Conservation (phyloP, 345 rosid genomes). For the rapeseed (Brassica napus) region DNA sequence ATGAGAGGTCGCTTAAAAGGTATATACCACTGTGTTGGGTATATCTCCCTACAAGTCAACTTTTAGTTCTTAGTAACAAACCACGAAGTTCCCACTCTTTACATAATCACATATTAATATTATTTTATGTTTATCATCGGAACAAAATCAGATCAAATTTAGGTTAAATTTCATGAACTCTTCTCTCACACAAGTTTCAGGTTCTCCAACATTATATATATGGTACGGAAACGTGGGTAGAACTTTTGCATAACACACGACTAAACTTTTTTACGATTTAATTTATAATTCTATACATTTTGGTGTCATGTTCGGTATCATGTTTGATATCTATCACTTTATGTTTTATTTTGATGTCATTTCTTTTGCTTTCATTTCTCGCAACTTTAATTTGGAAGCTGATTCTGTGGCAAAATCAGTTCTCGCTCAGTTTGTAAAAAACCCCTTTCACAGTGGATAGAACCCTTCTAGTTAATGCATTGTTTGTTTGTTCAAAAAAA, state of each 20-base stretch:
- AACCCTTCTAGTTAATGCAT: too few relatives aligned
- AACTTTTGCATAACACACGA: constrained; percentile 25
- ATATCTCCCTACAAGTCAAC: constrained; percentile 41
- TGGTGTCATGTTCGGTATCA: too few relatives aligned
- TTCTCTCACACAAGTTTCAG: constrained; percentile 5
- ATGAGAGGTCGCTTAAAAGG: not conserved
- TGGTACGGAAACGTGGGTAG: constrained; percentile 13
- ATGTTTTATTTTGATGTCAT: too few relatives aligned
- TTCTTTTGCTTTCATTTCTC: too few relatives aligned
- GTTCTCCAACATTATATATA: constrained; percentile 9
- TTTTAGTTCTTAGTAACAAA: constrained; percentile 19
- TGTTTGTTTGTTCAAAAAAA: too few relatives aligned
- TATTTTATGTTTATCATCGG: not conserved
- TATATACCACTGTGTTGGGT: constrained; percentile 29
- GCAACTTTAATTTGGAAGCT: too few relatives aligned
- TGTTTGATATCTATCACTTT: too few relatives aligned
- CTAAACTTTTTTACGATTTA: not conserved
- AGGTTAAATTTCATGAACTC: constrained; percentile 8
- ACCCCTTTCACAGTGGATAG: too few relatives aligned
- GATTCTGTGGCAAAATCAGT: too few relatives aligned
- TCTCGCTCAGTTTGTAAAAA: too few relatives aligned
- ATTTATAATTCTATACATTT: not conserved
- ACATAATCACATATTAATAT: not conserved
- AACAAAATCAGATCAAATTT: constrained; percentile 18
- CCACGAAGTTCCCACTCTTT: not conserved